Percentiles rank a stretch among this genome's conserved stretches.
Conservation (phyloP, 108 stramenopile species). For the Cyclotella sp. region DNA sequence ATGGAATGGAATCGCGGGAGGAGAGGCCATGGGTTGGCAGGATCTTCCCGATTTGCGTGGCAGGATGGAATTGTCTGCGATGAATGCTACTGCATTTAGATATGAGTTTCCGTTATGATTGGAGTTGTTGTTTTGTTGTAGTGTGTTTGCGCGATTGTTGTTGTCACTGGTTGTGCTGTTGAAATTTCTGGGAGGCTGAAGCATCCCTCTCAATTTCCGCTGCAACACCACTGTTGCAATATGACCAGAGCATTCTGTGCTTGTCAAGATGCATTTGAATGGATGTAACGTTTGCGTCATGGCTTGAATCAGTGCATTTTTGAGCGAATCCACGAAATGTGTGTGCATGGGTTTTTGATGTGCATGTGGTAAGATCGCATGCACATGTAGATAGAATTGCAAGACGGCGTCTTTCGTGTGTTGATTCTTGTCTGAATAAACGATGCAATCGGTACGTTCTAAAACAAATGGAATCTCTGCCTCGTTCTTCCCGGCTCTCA, state of each 20-base stretch:
- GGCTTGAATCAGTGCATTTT: background rate
- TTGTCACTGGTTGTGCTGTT: background rate
- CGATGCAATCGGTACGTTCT: slow-evolving; percentile 70
- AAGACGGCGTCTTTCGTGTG: background rate
- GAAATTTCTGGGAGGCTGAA: slow-evolving; percentile 26
- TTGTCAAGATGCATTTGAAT: slow-evolving; percentile 9
- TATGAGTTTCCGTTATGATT: background rate
- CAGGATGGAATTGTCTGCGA: slow-evolving; percentile 79
- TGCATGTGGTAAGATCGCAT: background rate
- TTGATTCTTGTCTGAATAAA: slow-evolving; percentile 2
- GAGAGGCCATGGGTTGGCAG: slow-evolving; percentile 74
- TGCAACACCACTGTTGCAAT: slow-evolving; percentile 73
- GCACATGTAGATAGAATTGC: slow-evolving; percentile 30
- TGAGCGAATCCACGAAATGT: background rate
- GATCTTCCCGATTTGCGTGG: slow-evolving; percentile 85
- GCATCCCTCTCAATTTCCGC: slow-evolving; percentile 52
- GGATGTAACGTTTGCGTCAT: slow-evolving; percentile 3
- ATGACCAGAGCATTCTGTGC: slow-evolving; percentile 51
- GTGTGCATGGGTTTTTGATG: background rate
- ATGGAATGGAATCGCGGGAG: slow-evolving; percentile 76
- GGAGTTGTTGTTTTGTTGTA: background rate
- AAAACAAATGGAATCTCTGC: slow-evolving; percentile 63
- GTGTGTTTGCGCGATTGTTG: background rate
- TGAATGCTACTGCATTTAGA: slow-evolving; percentile 76
- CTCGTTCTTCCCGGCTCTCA: slow-evolving; percentile 20